Base-by-base conservation (phyloP, 306 rosid species). In the Prunus dulcis region DNA sequence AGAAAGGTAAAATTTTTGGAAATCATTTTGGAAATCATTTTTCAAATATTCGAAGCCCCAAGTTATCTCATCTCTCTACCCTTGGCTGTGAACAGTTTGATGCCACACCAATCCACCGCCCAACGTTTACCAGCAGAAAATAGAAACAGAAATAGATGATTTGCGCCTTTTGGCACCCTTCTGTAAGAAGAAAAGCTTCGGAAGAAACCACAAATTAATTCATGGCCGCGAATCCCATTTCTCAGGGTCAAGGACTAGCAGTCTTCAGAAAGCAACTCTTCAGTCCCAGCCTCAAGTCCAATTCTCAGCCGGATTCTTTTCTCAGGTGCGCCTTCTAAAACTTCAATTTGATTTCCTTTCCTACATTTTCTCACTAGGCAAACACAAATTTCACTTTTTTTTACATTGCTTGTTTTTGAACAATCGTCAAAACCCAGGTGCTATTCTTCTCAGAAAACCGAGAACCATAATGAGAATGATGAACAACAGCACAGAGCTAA, bases 361-460 rank as follows among this genome's bases (percentile, higher is more conserved):
- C 32, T 28, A 3, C n/a, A 0, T 12, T 64, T 79, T 64, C 47
- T 32, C 49, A 10, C 46, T 22, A 7, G 30, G 76, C 69, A 51
- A 67, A 30, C 46, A 49, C 58, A 8, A 7, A 51, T 7, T 43
- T 20, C 12, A 18, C 23, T 28, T 18, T 18, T 13, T 14, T n/a
- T 13, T 30, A 38, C 41, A 38, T 38, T 25, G 1, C 50, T 38
- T 15, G 2, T 38, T 70, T 11, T 61, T 22, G 19, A 77, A 34
- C 30, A 5, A 12, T 82, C 79, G 47, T 64, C 34, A 27, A 69
- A 68, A 71, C 80, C 69, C 87, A 91, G 88, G 84, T 74, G 67
- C 68, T 75, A 73, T 67, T 85, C 82, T 43, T 75, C 85, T 60
- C 76, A 66, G 38, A 55, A 60, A 76, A 79, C 72, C 50, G 22